These are phyloP conservation scores for Trichomonas gallinae DNA, from an alignment of 208 protist species.

Conservation along the genomic window DNA sequence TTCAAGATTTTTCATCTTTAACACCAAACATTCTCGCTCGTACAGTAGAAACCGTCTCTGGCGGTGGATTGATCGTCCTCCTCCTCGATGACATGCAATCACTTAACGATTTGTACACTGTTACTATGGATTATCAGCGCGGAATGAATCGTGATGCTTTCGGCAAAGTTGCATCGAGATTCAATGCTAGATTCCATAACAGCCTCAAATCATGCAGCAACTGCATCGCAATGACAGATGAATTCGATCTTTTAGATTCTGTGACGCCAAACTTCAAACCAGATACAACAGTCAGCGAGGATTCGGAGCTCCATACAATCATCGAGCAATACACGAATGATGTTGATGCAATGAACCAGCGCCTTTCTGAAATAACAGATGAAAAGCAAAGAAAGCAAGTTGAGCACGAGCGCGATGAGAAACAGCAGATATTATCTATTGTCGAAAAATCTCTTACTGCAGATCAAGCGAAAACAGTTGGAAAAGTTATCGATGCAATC, in stretches of 20 bases:
- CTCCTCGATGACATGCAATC: slow-evolving; percentile 84
- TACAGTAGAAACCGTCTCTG: slow-evolving; percentile 95
- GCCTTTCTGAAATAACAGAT: neutral
- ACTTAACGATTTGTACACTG: slow-evolving; percentile 81
- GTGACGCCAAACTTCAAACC: neutral
- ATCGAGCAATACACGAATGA: neutral
- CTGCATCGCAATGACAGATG: slow-evolving; percentile 89
- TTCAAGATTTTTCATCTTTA: slow-evolving; percentile 97
- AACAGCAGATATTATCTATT: slow-evolving; percentile 62
- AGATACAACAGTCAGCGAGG: neutral
- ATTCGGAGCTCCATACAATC: neutral
- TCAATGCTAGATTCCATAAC: slow-evolving; percentile 96
- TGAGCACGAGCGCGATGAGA: slow-evolving; percentile 41
- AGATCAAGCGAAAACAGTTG: slow-evolving; percentile 81
- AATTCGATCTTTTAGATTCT: slow-evolving; percentile 78
- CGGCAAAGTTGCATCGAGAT: slow-evolving; percentile 74
- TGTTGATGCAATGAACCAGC: neutral
- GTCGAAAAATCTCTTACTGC: slow-evolving; percentile 70
- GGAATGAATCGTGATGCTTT: slow-evolving; percentile 42
- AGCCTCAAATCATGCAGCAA: slow-evolving; percentile 77
- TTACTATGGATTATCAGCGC: slow-evolving; percentile 76
- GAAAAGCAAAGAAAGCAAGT: neutral
- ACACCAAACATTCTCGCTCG: slow-evolving; percentile 95
- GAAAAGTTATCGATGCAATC: slow-evolving; percentile 87
- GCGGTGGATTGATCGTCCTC: slow-evolving; percentile 91